Conservation (phyloP, 257 asterid genomes). For the Primulina huaijiensis region DNA sequence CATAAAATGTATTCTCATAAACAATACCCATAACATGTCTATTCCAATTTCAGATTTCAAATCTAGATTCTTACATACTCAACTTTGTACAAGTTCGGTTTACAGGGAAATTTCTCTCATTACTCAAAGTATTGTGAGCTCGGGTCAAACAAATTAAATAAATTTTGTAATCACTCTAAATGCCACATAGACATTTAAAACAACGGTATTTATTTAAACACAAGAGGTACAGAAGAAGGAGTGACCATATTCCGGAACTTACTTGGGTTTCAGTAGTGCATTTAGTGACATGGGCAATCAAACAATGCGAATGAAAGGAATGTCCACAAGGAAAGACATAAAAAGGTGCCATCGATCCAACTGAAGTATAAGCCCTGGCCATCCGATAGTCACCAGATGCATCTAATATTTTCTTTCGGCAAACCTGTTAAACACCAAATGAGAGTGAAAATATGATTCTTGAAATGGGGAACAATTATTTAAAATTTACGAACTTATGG, state of each 20-base stretch:
- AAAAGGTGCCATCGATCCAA: constrained; percentile 93
- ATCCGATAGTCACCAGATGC: constrained; percentile 60
- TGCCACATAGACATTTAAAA: constrained; percentile 4
- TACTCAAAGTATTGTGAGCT: neutral
- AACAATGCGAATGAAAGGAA: constrained; percentile 87
- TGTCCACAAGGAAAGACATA: constrained; percentile 98
- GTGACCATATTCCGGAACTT: constrained; percentile 36
- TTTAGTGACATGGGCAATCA: constrained; percentile 88
- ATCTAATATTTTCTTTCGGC: constrained; percentile 70
- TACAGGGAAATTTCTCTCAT: neutral
- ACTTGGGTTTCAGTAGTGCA: constrained; percentile 83
- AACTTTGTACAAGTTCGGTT: neutral
- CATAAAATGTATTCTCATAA: neutral
- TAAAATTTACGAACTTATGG: constrained; percentile 6
- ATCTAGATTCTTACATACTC: no score
- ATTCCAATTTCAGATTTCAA: no score
- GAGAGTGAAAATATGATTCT: constrained; percentile 21
- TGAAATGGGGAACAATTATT: constrained; percentile 19
- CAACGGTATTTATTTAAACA: constrained; percentile 6
- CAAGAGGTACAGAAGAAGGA: constrained; percentile 17
- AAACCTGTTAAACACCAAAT: constrained; percentile 54
- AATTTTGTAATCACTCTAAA: constrained; percentile 16
- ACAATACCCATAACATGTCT: neutral
- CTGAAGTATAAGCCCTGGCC: constrained; percentile 66
- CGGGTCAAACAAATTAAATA: constrained; percentile 4